Base-by-base conservation (phyloP, 2,329 filamentous ascomycete genomes). In the Calonectria honghensis region DNA sequence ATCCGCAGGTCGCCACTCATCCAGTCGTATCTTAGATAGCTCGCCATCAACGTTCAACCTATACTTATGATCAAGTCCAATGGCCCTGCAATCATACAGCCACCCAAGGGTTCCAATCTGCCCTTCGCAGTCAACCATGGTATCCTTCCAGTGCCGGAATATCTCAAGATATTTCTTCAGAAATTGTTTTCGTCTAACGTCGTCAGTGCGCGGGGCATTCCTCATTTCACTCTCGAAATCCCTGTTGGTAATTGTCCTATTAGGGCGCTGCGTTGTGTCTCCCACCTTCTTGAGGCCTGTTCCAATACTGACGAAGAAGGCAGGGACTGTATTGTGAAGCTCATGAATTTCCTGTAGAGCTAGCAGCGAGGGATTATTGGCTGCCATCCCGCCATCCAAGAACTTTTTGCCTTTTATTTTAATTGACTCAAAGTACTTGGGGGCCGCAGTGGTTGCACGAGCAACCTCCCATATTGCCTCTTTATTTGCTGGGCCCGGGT, bases 401-500 rank as follows among this genome's bases (percentile, higher is more conserved):
- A 68, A 72, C 6, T 72, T 63, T 1, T 10, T n/a, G 3, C 54
- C 64, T 0, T 32, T 39, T 0, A 76, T 16, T 2, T 72, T 66
- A 1, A 76, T 76, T 0, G 68, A 18, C 9, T 69, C 68, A 0
- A 76, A 74, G 13, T 70, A 74, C 0, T 54, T 5, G 0, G 74
- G 68, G 0, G 72, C 74, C 3, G 74, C 74, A 0, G 72, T 76
- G 0, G 72, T 76, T 0, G 72, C 74, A 0, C 72, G 64, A 11
- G 74, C 74, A 2, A 76, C 72, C 51, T 72, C 24, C 72, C 74
- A 76, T 0, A 74, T 72, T 0, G 13, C 37, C 2, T 50, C 54
- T 29, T 16, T 51, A 27, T 51, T 29, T 14, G 68, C 68, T 3
- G 29, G n/a, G 1, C 54, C 39, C 3, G 39, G 68, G n/a, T 70